Base-by-base conservation (phyloP, 176 grass and related monocot genomes). In the Raddia distichophylla region DNA sequence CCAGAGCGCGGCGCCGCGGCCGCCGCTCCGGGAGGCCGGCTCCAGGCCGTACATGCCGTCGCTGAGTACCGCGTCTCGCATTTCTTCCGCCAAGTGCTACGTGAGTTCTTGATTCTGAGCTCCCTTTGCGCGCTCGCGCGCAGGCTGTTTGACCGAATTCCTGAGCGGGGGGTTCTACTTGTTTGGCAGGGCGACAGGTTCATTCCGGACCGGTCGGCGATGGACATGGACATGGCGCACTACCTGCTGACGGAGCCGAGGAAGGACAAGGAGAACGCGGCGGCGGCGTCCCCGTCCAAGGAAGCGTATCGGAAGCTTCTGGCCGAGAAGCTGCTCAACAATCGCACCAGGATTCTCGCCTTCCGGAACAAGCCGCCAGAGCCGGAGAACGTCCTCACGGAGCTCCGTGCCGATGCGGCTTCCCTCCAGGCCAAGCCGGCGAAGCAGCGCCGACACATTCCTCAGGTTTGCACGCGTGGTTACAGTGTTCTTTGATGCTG, bases 221-320 rank as follows among this genome's bases (percentile, higher is more conserved):
- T 92, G 86, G 90, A 92, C 69, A 86, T 92, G 74, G 90, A 92
- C 80, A 40, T 92, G 70, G 90, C 90, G 56, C 81, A 86, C 50
- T 89, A 92, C 69, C 79, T 92, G 50, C 83, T 92, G 57, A 92
- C 86, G 3, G 90, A 89, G 86, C 60, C 83, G 15, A 92, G 68
- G 86, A 92, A 86, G 81, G 86, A 45, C 22, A 92, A 80, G 69
- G 84, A 89, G 79, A 86, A 89, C 58, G 19, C 50, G 0, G 11
- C 6, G 0, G 46, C 19, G 16, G 57, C 44, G 37, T 92, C 90
- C n/a, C 90, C 86, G 10, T 40, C 50, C 40, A 89, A 86, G 75
- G 90, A 83, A 75, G 48, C 75, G 2, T 92, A 92, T 86, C 78
- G 90, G 49, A 92, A 55, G 59, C 75, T 86, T 60, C 64, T 92